Evolutionary conservation across 164 flowering plant genomes (phyloP), one percentile per base, ranked within the genome.

Genomic region (Magnolia changhungtana): DNA sequence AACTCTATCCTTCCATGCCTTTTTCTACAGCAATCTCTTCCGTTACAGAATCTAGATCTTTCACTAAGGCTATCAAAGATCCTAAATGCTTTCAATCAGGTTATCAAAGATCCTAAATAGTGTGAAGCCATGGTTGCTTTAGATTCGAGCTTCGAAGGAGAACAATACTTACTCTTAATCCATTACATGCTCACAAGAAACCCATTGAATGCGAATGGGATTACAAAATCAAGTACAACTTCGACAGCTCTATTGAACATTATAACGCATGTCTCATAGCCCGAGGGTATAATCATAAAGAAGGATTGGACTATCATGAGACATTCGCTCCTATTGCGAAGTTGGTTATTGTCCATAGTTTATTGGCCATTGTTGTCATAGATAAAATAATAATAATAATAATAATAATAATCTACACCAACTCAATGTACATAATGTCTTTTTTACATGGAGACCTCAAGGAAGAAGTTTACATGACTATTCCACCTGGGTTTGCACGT

Each of bases 91-190:
- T 58, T 55, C 31, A 10, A 0, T 4, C 63, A 72, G 24, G 74
- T 65, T 52, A 14, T 72, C 52, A 70, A 74, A 7, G 52, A 51
- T 63, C 69, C 52, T 18, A 59, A 59, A 73, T 61, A 69, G 20
- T 27, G 76, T 3, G 76, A 73, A 4, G 69, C 76, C 52, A 74
- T 74, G 76, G 31, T 27, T 74, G 64, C 8, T 19, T 18, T 18
- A 74, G 16, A 21, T 74, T n/a, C 11, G 1, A 14, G 68, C 69
- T 2, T 27, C 1, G 19, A 69, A 74, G 27, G 55, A 74, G 10
- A 64, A 74, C 31, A 37, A 31, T 10, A 61, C 69, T 63, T 74
- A 29, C 51, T 13, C 16, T 74, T 14, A 29, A 14, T 8, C 11
- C 29, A 20, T 29, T 74, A 20, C 76, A 24, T 10, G 23, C 76